A percentile compares a stretch with the other conserved stretches of the same genome.
phyloP scores from a whole-genome alignment of 768 basidiomycete genomes.

The Phlebiopsis gigantea region DNA sequence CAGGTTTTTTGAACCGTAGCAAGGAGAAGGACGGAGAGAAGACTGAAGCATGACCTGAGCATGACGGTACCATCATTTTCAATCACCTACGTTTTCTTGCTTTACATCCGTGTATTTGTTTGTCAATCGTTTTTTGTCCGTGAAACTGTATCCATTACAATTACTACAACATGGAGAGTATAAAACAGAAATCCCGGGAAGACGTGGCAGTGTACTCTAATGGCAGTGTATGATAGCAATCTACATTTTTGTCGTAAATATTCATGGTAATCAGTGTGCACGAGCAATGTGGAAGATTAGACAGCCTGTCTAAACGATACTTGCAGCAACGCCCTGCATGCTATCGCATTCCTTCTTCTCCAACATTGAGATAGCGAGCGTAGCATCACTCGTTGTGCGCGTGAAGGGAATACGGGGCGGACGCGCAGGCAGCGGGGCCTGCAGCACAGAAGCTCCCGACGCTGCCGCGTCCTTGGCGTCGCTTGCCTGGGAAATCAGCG shows the following conservation, averaged over 20 bases:
- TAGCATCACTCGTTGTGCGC: not conserved
- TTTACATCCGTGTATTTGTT: not conserved
- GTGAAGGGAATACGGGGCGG: not conserved
- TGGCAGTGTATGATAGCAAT: too few species aligned
- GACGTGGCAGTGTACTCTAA: too few species aligned
- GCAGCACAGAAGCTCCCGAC: not conserved
- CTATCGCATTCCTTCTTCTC: not conserved
- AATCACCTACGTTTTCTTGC: not conserved
- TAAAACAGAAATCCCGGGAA: too few species aligned
- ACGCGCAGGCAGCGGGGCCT: not conserved
- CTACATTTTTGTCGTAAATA: too few species aligned
- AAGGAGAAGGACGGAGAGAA: conserved; percentile 10
- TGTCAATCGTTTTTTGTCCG: not conserved
- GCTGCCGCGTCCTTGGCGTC: not conserved
- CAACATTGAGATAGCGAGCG: not conserved
- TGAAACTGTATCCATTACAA: not conserved
- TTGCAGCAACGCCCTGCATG: not conserved
- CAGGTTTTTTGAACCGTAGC: conserved; percentile 47
- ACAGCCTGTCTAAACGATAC: not conserved
- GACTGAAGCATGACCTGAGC: not conserved
- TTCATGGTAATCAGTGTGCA: not conserved
- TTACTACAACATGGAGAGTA: too few species aligned
- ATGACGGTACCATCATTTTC: not conserved
- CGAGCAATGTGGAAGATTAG: not conserved
- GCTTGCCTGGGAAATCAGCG: not conserved